Evolutionary conservation across 192 early-diverging fungal species (phyloP).

Genomic region (Coemansia sp.): DNA sequence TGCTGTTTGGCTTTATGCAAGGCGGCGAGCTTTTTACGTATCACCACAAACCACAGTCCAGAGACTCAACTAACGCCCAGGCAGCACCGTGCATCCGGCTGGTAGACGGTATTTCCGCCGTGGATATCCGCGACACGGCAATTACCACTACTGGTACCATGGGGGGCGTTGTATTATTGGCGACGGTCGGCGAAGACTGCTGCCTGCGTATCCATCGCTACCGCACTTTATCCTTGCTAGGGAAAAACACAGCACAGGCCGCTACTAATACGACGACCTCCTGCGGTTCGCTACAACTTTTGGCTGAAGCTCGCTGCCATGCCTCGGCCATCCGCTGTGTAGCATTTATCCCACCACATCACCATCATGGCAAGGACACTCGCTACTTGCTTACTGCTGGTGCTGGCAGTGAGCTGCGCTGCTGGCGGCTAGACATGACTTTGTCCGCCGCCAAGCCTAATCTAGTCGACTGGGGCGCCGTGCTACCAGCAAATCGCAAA

Average conservation of each 20-base stretch:
- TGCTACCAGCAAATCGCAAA: neutral
- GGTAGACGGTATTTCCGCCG: conserved; percentile 15
- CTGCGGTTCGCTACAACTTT: neutral
- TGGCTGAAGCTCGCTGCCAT: conserved; percentile 12
- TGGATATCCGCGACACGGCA: conserved; percentile 18
- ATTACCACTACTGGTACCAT: neutral
- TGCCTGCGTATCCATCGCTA: conserved; percentile 8
- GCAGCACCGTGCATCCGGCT: neutral
- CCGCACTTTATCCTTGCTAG: neutral
- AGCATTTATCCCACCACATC: conserved; percentile 7
- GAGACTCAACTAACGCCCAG: neutral
- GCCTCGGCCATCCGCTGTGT: conserved; percentile 34
- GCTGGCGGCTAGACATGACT: conserved; percentile 55
- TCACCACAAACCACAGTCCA: neutral
- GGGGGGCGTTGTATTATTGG: neutral
- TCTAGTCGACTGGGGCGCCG: conserved; percentile 13
- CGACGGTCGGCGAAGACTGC: conserved; percentile 29
- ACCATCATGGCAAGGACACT: conserved; percentile 9
- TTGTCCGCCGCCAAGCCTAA: neutral
- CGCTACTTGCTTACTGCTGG: conserved; percentile 65
- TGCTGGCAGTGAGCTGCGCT: conserved; percentile 64
- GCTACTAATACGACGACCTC: too few relatives aligned
- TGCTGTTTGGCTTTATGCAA: conserved; percentile 62
- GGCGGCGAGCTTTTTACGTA: conserved; percentile 57
- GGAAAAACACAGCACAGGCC: too few relatives aligned